These are phyloP conservation scores for Globisporangium splendens DNA, from an alignment of 352 stramenopile species.

Conservation along the genomic window DNA sequence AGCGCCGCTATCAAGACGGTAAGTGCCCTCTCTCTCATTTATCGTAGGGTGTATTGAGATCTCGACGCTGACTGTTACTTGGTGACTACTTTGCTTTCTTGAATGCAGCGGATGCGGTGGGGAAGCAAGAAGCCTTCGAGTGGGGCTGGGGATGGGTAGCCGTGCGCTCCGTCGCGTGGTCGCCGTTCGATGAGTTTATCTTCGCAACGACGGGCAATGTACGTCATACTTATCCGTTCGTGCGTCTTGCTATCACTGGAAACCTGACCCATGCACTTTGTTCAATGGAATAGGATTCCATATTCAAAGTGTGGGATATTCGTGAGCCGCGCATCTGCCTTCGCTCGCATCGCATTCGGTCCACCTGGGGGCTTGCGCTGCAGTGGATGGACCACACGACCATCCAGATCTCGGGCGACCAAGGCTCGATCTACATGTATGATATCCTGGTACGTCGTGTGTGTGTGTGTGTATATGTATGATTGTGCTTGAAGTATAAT, in stretches of 20 bases:
- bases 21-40: neutral
- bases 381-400: conserved; percentile 77
- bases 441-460: conserved; percentile 61
- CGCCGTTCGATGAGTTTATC: conserved; percentile 77
- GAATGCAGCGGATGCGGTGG: conserved; percentile 64
- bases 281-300: conserved; percentile 48
- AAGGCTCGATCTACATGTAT: conserved; percentile 78
- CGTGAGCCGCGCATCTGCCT: conserved; percentile 74
- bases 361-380: conserved; percentile 72
- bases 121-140: conserved; percentile 80
- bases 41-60: neutral
- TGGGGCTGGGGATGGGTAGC: conserved; percentile 84
- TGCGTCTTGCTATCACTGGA: neutral
- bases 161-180: conserved; percentile 75
- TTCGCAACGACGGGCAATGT: conserved; percentile 86
- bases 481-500: too few relatives aligned
- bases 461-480: neutral
- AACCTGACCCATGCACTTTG: neutral
- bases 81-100: neutral
- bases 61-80: neutral
- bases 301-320: conserved; percentile 85
- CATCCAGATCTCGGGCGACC: conserved; percentile 76
- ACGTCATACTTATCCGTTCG: conserved; percentile 8
- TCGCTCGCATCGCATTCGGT: conserved; percentile 76
- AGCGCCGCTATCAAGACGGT: conserved; percentile 82